Percentiles rank a stretch among this genome's conserved stretches.
phyloP scores from a whole-genome alignment of 129 eudicot genomes.

The Mikania micrantha region DNA sequence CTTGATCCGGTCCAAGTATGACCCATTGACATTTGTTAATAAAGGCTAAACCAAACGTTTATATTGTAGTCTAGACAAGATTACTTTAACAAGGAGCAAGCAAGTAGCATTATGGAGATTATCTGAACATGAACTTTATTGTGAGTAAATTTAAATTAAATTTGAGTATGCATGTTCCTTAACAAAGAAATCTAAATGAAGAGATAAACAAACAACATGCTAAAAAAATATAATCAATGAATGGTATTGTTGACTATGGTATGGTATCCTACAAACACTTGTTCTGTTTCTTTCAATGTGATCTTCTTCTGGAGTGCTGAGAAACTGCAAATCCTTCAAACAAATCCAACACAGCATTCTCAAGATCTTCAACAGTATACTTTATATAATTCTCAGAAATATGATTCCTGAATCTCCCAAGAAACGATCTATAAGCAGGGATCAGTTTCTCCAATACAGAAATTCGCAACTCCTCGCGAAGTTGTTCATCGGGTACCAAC shows the following conservation, averaged over 20 bases:
- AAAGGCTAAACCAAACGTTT: no score
- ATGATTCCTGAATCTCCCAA: slow-evolving; percentile 47
- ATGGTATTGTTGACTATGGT: background rate
- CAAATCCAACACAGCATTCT: slow-evolving; percentile 46
- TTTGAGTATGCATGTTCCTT: background rate
- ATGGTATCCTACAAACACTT: background rate
- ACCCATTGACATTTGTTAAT: background rate
- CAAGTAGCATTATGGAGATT: background rate
- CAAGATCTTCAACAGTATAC: slow-evolving; percentile 58
- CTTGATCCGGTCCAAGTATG: background rate
- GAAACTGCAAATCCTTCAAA: slow-evolving; percentile 49
- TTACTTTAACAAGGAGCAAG: background rate
- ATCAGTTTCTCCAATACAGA: slow-evolving; percentile 42
- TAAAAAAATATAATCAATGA: background rate
- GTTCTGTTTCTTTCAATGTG: slow-evolving; percentile 14
- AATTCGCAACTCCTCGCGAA: slow-evolving; percentile 41
- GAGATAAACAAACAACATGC: background rate
- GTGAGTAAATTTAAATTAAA: background rate
- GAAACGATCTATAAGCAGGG: slow-evolving; percentile 28
- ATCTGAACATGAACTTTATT: background rate
- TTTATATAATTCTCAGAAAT: slow-evolving; percentile 55
- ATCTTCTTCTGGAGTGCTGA: slow-evolving; percentile 36
- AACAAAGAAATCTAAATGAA: background rate
- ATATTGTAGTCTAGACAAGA: no score
- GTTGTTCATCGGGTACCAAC: slow-evolving; percentile 14